These are phyloP conservation scores for Ashbya aceris DNA, from an alignment of 1,139 yeast species.

Conservation along the genomic window DNA sequence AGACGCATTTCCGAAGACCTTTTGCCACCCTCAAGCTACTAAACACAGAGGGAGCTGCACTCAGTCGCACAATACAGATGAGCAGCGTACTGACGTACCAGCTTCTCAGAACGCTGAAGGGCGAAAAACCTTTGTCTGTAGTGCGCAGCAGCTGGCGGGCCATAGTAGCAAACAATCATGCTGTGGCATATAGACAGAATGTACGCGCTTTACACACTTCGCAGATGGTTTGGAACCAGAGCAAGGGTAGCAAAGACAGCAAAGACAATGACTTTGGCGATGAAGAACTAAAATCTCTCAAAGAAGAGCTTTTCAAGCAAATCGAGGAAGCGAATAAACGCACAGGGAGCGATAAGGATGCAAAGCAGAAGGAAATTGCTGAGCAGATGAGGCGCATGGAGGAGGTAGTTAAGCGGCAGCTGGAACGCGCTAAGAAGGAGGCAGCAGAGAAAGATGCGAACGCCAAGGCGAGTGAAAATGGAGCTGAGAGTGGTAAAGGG, in stretches of 20 bases:
- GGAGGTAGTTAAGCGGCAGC: slow-evolving; percentile 18
- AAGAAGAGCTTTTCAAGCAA: slow-evolving; percentile 17
- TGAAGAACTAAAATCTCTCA: slow-evolving; percentile 18
- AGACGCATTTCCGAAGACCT: no score
- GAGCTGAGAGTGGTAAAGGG: not conserved
- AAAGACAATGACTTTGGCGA: slow-evolving; percentile 14
- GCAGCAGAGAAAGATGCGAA: slow-evolving; percentile 1
- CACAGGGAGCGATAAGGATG: slow-evolving; percentile 12
- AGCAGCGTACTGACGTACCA: no score
- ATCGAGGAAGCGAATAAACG: slow-evolving; percentile 15
- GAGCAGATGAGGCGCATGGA: slow-evolving; percentile 20
- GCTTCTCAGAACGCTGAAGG: no score
- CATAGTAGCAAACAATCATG: no score
- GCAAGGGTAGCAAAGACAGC: not conserved
- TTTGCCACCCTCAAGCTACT: no score
- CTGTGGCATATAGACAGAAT: no score
- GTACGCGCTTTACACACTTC: no score
- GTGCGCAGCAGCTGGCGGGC: no score
- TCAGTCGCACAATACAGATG: no score
- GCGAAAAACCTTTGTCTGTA: no score
- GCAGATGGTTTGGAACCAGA: not conserved
- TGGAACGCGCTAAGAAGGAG: not conserved
- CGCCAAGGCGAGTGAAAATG: slow-evolving; percentile 6
- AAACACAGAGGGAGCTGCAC: no score
- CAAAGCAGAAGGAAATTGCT: slow-evolving; percentile 16